phyloP scores from a whole-genome alignment of 495 filamentous ascomycete genomes.

The Pyrenopolyporus hunteri region DNA sequence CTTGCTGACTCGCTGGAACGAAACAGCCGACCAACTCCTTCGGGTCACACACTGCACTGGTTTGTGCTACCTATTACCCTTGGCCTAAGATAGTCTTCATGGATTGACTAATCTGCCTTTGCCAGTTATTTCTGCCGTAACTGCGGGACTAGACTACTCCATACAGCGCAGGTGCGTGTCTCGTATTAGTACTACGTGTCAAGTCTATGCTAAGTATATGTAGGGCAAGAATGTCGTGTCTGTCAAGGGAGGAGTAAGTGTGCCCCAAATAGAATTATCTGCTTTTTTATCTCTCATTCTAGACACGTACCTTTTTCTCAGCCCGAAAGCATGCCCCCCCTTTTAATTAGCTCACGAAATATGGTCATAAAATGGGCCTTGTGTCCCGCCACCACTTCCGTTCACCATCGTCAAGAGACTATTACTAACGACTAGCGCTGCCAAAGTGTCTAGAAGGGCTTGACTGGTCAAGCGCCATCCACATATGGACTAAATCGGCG shows the following conservation, averaged over 20 bases:
- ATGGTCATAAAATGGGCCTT: too few species aligned
- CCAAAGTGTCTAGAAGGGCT: slow-evolving; percentile 59
- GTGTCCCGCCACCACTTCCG: too few species aligned
- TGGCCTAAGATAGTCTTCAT: slow-evolving; percentile 4
- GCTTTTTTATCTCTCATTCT: neutral
- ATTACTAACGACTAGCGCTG: neutral
- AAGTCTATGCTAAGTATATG: slow-evolving; percentile 9
- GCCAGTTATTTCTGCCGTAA: slow-evolving; percentile 62
- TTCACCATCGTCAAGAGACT: too few species aligned
- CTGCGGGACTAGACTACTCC: slow-evolving; percentile 65
- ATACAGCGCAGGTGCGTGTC: slow-evolving; percentile 54
- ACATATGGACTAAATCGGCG: slow-evolving; percentile 68
- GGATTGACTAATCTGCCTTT: slow-evolving; percentile 9
- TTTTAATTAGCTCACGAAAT: too few species aligned
- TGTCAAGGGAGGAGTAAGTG: slow-evolving; percentile 61
- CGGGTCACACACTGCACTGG: slow-evolving; percentile 56
- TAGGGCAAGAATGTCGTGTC: slow-evolving; percentile 59
- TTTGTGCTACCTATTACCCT: slow-evolving; percentile 37
- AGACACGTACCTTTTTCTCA: too few species aligned
- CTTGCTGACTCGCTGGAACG: neutral
- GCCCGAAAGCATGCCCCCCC: too few species aligned
- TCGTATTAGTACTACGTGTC: too few species aligned
- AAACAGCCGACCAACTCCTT: slow-evolving; percentile 46
- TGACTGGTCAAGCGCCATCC: slow-evolving; percentile 60
- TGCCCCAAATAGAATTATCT: neutral